Evolutionary conservation across 177 flowering plant species (phyloP), one percentile per base, ranked within the genome.

Genomic region (Vitis hybrid): DNA sequence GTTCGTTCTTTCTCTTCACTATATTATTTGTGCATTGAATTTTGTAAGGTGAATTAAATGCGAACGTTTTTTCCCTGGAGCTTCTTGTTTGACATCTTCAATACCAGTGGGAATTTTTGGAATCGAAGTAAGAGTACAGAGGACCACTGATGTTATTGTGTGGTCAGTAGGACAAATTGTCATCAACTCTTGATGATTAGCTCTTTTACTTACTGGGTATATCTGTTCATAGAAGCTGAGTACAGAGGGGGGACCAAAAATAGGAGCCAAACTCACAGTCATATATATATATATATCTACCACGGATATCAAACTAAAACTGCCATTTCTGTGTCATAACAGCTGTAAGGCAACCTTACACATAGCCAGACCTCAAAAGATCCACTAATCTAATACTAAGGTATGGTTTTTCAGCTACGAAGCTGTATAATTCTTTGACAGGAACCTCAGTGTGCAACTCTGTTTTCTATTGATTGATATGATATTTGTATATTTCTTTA

Each of bases 111-210:
- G 10, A 65, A 11, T 24, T 10, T 35, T n/a, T 17, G 14, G 46
- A 52, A 30, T 66, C 1, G 17, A 21, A n/a, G n/a, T n/a, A n/a
- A 14, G 64, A 61, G 21, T 51, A 18, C 1, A 68, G 52, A 56
- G 19, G 72, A 78, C 68, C 65, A 64, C 46, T 24, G 21, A 62
- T 13, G 70, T 62, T 56, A 40, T 58, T 63, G 70, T 63, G 70
- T 68, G 69, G 7, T 13, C 13, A 67, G 58, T 66, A n/a, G 15
- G 79, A 78, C 75, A 77, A 75, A 70, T 2, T 73, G 79, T 65
- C 70, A 81, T 82, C 80, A 78, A 72, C 18, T 64, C 64, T 70
- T 62, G 71, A 84, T 83, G 83, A 83, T 81, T 75, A 78, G 81
- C 79, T 70, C 80, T 78, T 12, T 78, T 75, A 49, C 62, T 58